Conservation (phyloP, 2,329 filamentous ascomycete genomes). For the Fusarium falciforme region DNA sequence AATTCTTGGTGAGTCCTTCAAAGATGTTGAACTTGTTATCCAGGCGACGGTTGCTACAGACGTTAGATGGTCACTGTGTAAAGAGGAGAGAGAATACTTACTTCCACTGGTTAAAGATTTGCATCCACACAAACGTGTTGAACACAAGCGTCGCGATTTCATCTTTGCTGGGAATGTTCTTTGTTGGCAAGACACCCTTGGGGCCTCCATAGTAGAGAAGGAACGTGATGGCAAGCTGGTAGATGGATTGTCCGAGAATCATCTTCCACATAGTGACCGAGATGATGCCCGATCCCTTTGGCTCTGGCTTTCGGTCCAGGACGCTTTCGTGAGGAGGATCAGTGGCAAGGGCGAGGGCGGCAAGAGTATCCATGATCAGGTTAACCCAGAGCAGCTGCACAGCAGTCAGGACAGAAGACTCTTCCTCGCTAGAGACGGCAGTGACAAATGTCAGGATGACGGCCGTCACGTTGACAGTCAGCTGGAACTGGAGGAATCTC, state of each 20-base stretch:
- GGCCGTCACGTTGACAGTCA: constrained; percentile 92
- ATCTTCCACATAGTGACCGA: constrained; percentile 99
- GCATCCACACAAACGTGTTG: constrained; percentile 99
- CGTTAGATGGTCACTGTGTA: constrained; percentile 20
- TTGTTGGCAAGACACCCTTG: constrained; percentile 49
- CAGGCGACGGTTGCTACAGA: constrained; percentile 80
- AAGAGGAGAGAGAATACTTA: constrained; percentile 57
- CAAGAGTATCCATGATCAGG: constrained; percentile 96
- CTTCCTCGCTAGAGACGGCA: constrained; percentile 76
- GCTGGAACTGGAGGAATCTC: constrained; percentile 81
- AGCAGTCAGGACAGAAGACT: constrained; percentile 83
- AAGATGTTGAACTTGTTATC: constrained; percentile 98
- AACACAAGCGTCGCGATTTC: constrained; percentile 87
- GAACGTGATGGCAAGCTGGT: constrained; percentile 84
- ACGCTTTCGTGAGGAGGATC: constrained; percentile 88
- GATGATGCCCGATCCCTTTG: constrained; percentile 71
- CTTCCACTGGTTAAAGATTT: constrained; percentile 99
- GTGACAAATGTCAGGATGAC: constrained; percentile 90
- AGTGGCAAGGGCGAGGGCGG: constrained; percentile 87
- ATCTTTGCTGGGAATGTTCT: constrained; percentile 54
- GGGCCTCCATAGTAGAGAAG: constrained; percentile 81
- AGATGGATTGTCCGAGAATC: constrained; percentile 93
- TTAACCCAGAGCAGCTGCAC: constrained; percentile 97
- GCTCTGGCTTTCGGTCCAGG: constrained; percentile 78
- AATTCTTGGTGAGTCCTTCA: constrained; percentile 85